Conservation (phyloP, 2,329 filamentous ascomycete genomes). For the Microcyclospora pomicola region DNA sequence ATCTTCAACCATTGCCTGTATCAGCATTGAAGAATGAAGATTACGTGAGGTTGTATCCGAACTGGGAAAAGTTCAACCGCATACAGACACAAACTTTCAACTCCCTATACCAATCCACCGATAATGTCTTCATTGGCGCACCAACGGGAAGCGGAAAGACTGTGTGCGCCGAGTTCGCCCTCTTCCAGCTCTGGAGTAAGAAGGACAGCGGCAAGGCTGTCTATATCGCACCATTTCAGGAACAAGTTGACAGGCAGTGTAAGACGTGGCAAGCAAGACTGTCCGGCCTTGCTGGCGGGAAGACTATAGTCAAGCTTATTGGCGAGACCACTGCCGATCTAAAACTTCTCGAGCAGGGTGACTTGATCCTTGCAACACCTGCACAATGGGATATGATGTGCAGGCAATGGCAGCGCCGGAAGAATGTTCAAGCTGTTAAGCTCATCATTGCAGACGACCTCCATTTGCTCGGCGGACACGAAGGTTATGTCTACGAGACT, state of each 20-base stretch:
- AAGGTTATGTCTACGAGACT: constrained; percentile 86
- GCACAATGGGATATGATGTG: constrained; percentile 93
- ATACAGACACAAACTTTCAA: constrained; percentile 97
- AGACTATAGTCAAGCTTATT: constrained; percentile 81
- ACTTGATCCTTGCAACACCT: constrained; percentile 84
- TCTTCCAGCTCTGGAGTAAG: constrained; percentile 76
- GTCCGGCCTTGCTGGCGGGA: constrained; percentile 59
- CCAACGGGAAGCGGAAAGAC: constrained; percentile 94
- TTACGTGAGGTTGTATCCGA: constrained; percentile 65
- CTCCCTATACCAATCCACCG: constrained; percentile 75
- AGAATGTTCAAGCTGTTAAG: constrained; percentile 82
- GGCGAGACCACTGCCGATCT: constrained; percentile 86
- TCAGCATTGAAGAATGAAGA: constrained; percentile 77
- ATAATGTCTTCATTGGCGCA: constrained; percentile 88
- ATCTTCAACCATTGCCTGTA: constrained; percentile 81
- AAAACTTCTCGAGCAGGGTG: constrained; percentile 72
- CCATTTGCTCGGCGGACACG: constrained; percentile 76
- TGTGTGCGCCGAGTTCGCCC: constrained; percentile 85
- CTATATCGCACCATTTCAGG: constrained; percentile 89
- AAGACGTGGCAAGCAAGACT: constrained; percentile 79
- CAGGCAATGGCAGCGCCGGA: constrained; percentile 88
- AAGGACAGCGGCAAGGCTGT: constrained; percentile 63
- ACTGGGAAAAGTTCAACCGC: constrained; percentile 86
- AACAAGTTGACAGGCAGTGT: constrained; percentile 68
- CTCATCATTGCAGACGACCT: constrained; percentile 92